Conservation (phyloP, 371 early-diverging fungal genomes). For the Lichtheimia ornata region DNA sequence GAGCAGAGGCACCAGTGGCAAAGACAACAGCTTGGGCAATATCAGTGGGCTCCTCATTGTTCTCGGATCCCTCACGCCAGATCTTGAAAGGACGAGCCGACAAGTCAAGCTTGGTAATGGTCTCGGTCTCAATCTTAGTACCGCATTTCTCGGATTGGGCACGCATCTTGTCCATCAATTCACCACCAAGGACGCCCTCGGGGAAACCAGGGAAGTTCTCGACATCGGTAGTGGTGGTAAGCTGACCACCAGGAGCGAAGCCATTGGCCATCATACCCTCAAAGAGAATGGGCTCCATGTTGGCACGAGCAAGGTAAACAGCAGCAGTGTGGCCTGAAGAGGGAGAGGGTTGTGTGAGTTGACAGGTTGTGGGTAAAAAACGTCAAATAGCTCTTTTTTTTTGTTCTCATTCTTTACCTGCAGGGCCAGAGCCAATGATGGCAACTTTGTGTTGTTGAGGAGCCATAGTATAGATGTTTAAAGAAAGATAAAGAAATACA, state of each 20-base stretch:
- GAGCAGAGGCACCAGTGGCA: slow-evolving; percentile 99
- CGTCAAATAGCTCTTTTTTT: background rate
- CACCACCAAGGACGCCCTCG: slow-evolving; percentile 79
- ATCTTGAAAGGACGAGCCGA: slow-evolving; percentile 84
- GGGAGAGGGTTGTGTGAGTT: background rate
- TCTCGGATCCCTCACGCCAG: slow-evolving; percentile 85
- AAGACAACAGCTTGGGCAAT: slow-evolving; percentile 89
- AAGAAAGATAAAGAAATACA: too few relatives aligned
- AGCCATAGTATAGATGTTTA: slow-evolving; percentile 24
- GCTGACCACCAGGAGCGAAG: slow-evolving; percentile 86
- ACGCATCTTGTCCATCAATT: slow-evolving; percentile 82
- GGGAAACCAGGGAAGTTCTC: slow-evolving; percentile 93
- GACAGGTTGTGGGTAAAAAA: too few relatives aligned
- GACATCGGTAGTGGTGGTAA: slow-evolving; percentile 91
- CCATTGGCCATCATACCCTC: slow-evolving; percentile 97
- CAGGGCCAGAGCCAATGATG: slow-evolving; percentile 92
- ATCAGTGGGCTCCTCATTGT: slow-evolving; percentile 65
- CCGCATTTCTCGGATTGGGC: slow-evolving; percentile 83
- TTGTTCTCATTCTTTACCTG: slow-evolving; percentile 49
- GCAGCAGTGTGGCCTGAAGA: slow-evolving; percentile 87
- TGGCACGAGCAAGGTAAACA: slow-evolving; percentile 93
- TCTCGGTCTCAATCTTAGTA: slow-evolving; percentile 87
- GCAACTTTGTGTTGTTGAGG: slow-evolving; percentile 51
- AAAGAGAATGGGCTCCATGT: slow-evolving; percentile 90
- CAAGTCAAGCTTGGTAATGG: slow-evolving; percentile 85